Conservation (phyloP, 257 asterid genomes). For the Primulina tabacum region DNA sequence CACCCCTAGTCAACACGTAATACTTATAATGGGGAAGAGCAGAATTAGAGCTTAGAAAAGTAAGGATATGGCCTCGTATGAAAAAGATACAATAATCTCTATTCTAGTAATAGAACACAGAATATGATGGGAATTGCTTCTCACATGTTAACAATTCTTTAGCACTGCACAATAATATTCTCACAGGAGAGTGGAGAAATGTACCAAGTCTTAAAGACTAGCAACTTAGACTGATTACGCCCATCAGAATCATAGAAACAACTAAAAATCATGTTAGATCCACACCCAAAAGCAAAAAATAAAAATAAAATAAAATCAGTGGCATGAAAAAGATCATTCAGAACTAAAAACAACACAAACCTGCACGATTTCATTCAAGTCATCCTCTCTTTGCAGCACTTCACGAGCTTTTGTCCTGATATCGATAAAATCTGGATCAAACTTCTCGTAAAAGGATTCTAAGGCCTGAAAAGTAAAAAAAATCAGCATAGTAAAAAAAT, state of each 20-base stretch:
- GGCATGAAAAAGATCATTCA: not conserved
- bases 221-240: not conserved
- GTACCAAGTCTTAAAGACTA: not conserved
- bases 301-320: too few species aligned
- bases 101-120: not conserved
- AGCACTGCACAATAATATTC: not conserved
- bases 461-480: slow-evolving; percentile 56
- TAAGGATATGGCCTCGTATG: too few species aligned
- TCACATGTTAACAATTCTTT: not conserved
- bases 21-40: too few species aligned
- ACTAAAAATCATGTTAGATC: not conserved
- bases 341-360: slow-evolving; percentile 21
- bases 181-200: not conserved
- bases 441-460: slow-evolving; percentile 95
- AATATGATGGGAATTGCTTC: not conserved
- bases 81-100: too few species aligned
- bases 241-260: not conserved
- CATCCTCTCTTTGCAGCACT: slow-evolving; percentile 98
- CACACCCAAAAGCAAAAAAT: not conserved
- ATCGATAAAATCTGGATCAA: slow-evolving; percentile 87
- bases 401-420: slow-evolving; percentile 99
- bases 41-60: too few species aligned
- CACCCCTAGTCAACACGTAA: too few species aligned
- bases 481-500: slow-evolving; percentile 16
- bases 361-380: slow-evolving; percentile 73